Percentiles rank a stretch among this genome's conserved stretches.
Conservation (phyloP, 805 yeast genomes). For the Saccharomycopsis sp. region DNA sequence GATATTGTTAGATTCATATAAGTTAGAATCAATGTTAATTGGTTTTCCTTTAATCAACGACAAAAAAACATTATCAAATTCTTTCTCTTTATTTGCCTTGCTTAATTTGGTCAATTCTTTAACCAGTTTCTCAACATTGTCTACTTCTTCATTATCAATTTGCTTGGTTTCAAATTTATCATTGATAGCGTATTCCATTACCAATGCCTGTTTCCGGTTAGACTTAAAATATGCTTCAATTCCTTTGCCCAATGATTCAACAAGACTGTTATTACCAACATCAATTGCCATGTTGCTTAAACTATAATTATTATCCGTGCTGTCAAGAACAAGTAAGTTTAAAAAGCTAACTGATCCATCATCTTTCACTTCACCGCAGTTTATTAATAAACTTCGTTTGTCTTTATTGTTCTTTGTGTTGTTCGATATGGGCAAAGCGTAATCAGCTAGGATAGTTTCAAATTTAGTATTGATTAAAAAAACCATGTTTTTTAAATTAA, state of each 20-base stretch:
- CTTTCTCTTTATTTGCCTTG: conserved; percentile 1
- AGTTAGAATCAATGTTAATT: conserved; percentile 2
- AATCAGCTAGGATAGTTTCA: conserved; percentile 13
- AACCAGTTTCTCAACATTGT: conserved; percentile 8
- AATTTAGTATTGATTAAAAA: conserved; percentile 17
- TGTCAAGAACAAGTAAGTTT: conserved; percentile 14
- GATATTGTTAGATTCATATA: conserved; percentile 1
- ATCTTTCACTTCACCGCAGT: conserved; percentile 8
- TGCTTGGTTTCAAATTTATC: background rate
- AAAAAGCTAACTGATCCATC: conserved; percentile 3
- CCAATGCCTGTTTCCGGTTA: background rate
- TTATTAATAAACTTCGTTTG: conserved; percentile 1
- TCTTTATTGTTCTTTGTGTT: background rate
- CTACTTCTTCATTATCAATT: conserved; percentile 7
- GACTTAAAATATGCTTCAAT: conserved; percentile 10
- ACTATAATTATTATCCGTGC: conserved; percentile 15
- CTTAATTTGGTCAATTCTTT: background rate
- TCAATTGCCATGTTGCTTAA: conserved; percentile 18
- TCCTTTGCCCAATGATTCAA: conserved; percentile 20
- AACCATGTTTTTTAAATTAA: conserved; percentile 8
- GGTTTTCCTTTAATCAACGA: conserved; percentile 11
- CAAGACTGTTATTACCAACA: conserved; percentile 20
- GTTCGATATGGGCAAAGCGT: conserved; percentile 3
- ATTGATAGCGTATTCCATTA: conserved; percentile 4
- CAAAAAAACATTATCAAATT: conserved; percentile 14